Evolutionary conservation across 495 filamentous ascomycete genomes (phyloP), one percentile per base, ranked within the genome.

Genomic region (Hyaloscypha finlandica): DNA sequence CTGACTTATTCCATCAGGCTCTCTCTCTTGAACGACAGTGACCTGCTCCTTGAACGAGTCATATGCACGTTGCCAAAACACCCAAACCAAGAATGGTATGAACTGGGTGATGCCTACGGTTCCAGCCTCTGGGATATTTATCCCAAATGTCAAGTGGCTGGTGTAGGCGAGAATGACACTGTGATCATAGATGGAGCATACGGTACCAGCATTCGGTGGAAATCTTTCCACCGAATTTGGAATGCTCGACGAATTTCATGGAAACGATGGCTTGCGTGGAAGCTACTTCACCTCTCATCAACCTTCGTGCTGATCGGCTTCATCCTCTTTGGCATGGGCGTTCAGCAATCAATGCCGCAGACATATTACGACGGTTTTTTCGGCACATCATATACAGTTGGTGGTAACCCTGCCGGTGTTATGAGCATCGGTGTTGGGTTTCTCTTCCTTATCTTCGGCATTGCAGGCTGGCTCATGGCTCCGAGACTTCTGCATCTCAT

Each of bases 81-180:
- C 19, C 16, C 31, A 9, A 22, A 60, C n/a, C 20, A 59, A 22
- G 19, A 59, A 20, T 70, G 68, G 68, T 29, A n/a, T 8, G 25
- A 22, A 3, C 32, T 60, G 22, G 53, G 52, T 8, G 68, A 70
- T 59, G 57, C 54, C 6, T 70, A 31, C 12, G 67, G 66, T 30
- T 66, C 68, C 11, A 70, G 73, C 14, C 77, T 82, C 11, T 83
- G 80, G 81, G 80, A 83, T 63, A 80, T 84, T 57, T 68, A 77
- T 31, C 81, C 81, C 14, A 45, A 29, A 0, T 74, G 67, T 61
- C 78, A 80, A 64, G 67, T 82, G 42, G 69, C 77, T 20, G 80
- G 77, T 11, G 70, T 82, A n/a, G 75, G 74, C n/a, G 57, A 75
- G 12, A 67, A 78, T 64, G 70, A 78, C 58, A 81, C 77, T 3